Evolutionary conservation across 805 yeast genomes (phyloP), one percentile per base, ranked within the genome.

Genomic region (Myxozyma vanderwaltii): DNA sequence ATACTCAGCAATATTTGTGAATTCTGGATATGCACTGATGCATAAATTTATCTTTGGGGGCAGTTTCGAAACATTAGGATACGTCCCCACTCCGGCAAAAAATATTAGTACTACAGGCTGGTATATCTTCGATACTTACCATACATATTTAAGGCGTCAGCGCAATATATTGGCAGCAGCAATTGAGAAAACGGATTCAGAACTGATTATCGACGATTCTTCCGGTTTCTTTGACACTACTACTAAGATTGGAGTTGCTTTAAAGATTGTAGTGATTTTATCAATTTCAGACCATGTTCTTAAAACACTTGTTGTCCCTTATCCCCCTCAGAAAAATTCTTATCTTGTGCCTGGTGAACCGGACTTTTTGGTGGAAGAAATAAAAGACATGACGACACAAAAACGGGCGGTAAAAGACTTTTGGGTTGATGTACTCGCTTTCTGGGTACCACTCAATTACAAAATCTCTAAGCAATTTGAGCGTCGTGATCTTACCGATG

Each of bases 71-170:
- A 39, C 46, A 5, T n/a, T 50, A 13, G 47, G 47, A 10, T 47
- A 54, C 29, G 24, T 38, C 8, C 43, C 41, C 10, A 23, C 19
- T 2, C 58, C 53, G 26, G 10, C 33, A 29, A 54, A 47, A 19
- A 54, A 54, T 17, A 29, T 54, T 13, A n/a, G 38, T 4, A 36
- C 43, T 1, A 54, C 51, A 12, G 39, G 41, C 5, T 54, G 58
- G 58, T 54, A 26, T 31, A 39, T 54, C 2, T 54, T 54, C 31
- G 58, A 54, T 23, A 38, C 58, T 13, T 54, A 54, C 40, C 24
- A 27, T 21, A 21, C 58, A 1, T 54, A 54, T 33, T 35, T 54
- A 12, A 15, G 29, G 13, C 58, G 58, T 3, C 58, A 54, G 23
- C 46, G 58, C 6, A 38, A 48, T 39, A 24, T 54, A 1, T n/a